These are phyloP conservation scores for Buddleja alternifolia DNA, from an alignment of 257 asterid genomes.

Conservation along the genomic window DNA sequence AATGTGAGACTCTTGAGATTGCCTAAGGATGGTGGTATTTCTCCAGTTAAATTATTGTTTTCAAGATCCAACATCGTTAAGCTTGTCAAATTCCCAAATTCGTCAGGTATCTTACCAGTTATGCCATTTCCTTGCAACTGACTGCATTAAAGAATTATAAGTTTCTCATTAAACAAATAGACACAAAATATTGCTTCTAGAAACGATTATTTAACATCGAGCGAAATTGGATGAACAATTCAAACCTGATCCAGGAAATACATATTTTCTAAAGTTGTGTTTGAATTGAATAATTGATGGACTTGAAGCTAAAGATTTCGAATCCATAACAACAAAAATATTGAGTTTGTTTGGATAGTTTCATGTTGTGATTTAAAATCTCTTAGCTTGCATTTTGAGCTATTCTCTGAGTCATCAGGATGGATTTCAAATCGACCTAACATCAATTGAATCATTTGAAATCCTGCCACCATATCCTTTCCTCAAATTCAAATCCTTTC, in stretches of 20 bases:
- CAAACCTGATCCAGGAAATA: neutral
- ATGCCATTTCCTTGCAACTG: slow-evolving; percentile 89
- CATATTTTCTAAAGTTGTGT: neutral
- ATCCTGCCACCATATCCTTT: too few species aligned
- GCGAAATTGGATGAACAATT: neutral
- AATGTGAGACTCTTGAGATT: slow-evolving; percentile 68
- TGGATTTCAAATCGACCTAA: too few species aligned
- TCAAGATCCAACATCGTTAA: slow-evolving; percentile 85
- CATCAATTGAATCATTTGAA: too few species aligned
- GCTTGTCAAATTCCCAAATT: slow-evolving; percentile 78
- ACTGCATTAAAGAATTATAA: slow-evolving; percentile 47
- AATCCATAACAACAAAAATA: too few species aligned
- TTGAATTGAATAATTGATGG: too few species aligned
- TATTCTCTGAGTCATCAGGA: too few species aligned
- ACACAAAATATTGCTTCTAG: neutral
- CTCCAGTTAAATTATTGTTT: slow-evolving; percentile 73
- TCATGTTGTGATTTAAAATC: too few species aligned
- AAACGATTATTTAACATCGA: neutral
- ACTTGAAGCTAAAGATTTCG: too few species aligned
- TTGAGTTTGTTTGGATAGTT: too few species aligned
- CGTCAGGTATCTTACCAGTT: slow-evolving; percentile 76
- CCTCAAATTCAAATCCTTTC: too few species aligned
- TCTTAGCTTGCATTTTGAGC: too few species aligned
- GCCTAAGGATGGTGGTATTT: slow-evolving; percentile 81
- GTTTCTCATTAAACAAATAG: neutral